A percentile compares a stretch with the other conserved stretches of the same genome.
Conservation (phyloP, 495 filamentous ascomycete species). For the Aspergillus taichungensis region DNA sequence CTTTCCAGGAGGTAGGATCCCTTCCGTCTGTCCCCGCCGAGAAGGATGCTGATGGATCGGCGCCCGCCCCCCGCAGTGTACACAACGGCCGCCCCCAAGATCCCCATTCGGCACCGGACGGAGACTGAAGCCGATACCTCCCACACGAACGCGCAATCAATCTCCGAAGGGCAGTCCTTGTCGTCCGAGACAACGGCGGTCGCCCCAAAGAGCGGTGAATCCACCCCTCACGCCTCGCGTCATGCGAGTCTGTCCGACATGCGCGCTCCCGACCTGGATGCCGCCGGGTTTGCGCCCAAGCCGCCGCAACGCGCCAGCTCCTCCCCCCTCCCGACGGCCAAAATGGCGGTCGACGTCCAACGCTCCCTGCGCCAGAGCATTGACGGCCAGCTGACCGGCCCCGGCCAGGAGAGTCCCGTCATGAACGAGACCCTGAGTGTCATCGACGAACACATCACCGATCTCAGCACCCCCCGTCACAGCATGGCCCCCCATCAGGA, state of each 20-base stretch:
- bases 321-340: slow-evolving; percentile 31
- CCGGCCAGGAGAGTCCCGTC: slow-evolving; percentile 62
- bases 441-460: slow-evolving; percentile 96
- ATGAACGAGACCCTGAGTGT: slow-evolving; percentile 96
- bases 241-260: slow-evolving; percentile 32
- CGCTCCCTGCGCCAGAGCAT: slow-evolving; percentile 39
- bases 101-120: slow-evolving; percentile 7
- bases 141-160: not conserved
- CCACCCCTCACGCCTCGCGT: slow-evolving; percentile 40
- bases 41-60: not conserved
- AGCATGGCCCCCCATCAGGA: slow-evolving; percentile 40
- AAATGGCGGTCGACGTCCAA: slow-evolving; percentile 36
- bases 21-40: not conserved
- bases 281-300: slow-evolving; percentile 15
- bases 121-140: slow-evolving; percentile 2
- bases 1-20: slow-evolving; percentile 72
- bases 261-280: slow-evolving; percentile 11
- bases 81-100: slow-evolving; percentile 25
- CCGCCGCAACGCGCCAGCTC: slow-evolving; percentile 34
- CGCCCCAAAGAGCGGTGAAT: slow-evolving; percentile 27
- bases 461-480: slow-evolving; percentile 70
- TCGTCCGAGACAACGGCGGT: slow-evolving; percentile 1
- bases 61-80: slow-evolving; percentile 16
- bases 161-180: not conserved
- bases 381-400: slow-evolving; percentile 27